These are phyloP conservation scores for Macrophomina pseudophaseolina DNA, from an alignment of 2,329 filamentous ascomycete genomes.

Conservation along the genomic window DNA sequence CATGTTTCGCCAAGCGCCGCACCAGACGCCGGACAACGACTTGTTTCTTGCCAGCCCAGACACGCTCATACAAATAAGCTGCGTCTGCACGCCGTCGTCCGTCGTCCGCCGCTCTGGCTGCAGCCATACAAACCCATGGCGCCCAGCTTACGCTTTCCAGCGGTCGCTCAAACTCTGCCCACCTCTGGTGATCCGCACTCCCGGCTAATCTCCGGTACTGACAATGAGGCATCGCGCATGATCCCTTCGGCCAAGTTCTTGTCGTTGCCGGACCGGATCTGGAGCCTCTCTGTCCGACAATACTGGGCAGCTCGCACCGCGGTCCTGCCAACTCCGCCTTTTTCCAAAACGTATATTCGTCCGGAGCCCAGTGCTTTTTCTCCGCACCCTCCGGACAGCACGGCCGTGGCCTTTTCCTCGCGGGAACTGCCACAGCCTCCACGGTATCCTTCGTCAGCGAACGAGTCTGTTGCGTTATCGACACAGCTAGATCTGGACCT, in stretches of 20 bases:
- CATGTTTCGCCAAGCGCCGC: constrained; percentile 15
- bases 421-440: neutral
- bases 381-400: neutral
- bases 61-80: neutral
- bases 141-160: neutral
- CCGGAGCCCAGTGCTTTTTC: constrained; percentile 10
- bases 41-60: neutral
- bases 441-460: neutral
- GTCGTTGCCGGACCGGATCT: constrained; percentile 6
- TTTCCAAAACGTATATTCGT: constrained; percentile 17
- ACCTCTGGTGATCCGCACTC: neutral
- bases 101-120: too few species aligned
- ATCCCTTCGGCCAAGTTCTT: neutral
- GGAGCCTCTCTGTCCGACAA: neutral
- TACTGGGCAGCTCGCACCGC: neutral
- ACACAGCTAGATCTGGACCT: too few species aligned
- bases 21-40: neutral
- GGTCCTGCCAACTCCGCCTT: constrained; percentile 7
- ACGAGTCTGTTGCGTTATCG: too few species aligned
- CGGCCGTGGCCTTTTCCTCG: constrained; percentile 2
- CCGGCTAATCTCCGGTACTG: neutral
- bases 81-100: neutral
- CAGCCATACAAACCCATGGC: neutral
- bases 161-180: neutral
- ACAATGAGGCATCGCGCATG: neutral